phyloP scores from a whole-genome alignment of 2,329 filamentous ascomycete genomes.

The Penicillium sp. region DNA sequence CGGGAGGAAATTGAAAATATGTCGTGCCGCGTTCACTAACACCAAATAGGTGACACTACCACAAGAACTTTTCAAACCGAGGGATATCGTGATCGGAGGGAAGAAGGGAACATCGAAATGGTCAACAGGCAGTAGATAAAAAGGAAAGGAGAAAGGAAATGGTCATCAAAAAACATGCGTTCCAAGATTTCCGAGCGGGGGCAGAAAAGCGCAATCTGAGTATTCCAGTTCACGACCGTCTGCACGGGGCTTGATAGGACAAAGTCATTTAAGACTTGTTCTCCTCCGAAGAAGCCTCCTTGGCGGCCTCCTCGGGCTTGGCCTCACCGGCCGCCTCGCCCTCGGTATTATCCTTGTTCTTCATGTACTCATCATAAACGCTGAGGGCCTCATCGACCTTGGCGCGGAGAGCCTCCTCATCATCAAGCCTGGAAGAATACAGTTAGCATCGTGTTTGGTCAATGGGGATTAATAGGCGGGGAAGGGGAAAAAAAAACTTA shows the following conservation, averaged over 20 bases:
- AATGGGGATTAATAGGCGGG: neutral
- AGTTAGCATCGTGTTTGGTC: constrained; percentile 12
- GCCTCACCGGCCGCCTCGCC: constrained; percentile 40
- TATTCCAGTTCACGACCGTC: constrained; percentile 6
- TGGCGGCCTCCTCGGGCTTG: constrained; percentile 43
- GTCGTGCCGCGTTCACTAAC: constrained; percentile 32
- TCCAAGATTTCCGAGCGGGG: constrained; percentile 29
- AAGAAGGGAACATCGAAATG: constrained; percentile 22
- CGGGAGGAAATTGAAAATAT: constrained; percentile 18
- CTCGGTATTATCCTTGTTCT: constrained; percentile 61
- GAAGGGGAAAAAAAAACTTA: constrained; percentile 56
- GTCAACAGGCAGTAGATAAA: constrained; percentile 22
- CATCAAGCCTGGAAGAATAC: constrained; percentile 65
- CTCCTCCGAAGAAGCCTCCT: constrained; percentile 43
- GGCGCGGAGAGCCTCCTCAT: constrained; percentile 79
- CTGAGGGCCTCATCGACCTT: constrained; percentile 97
- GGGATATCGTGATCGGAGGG: constrained; percentile 41
- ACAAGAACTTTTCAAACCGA: constrained; percentile 41
- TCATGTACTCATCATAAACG: constrained; percentile 98
- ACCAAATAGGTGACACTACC: constrained; percentile 31
- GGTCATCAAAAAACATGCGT: constrained; percentile 38
- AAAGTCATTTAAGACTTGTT: constrained; percentile 37
- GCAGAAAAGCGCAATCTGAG: constrained; percentile 10
- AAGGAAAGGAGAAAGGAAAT: constrained; percentile 24
- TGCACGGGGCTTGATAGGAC: constrained; percentile 17